Evolutionary conservation across 495 filamentous ascomycete genomes (phyloP), one percentile per base, ranked within the genome.

Genomic region (Terfezia claveryi): DNA sequence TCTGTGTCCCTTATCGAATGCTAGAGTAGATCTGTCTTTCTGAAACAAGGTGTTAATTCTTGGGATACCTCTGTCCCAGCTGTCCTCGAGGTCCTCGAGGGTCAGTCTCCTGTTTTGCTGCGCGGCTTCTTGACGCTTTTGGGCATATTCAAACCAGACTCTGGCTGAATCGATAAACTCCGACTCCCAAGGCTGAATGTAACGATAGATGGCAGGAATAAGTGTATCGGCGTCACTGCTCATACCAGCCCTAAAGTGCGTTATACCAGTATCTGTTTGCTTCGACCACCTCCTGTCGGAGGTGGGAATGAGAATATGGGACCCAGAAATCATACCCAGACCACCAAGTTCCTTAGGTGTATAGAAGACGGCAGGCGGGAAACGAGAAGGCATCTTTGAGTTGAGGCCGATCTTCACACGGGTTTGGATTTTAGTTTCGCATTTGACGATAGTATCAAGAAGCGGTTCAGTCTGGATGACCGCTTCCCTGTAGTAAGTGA

Each of bases 11-110:
- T 99, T 99, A 72, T 99, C 92, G 65, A 99, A 99, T 64, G 85
- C 92, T 56, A 99, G 74, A 0, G 92, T 99, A 68, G 87, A 94
- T 59, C 92, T 77, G 62, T 99, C 92, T 68, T 99, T 99, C 68
- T 99, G 92, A 78, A 99, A 99, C 10, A 99, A 76, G 0, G 92
- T 99, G 67, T 99, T 99, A 71, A 99, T 99, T 71, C 92, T 86
- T 11, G 92, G 92, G 57, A 99, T 73, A 70, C 92, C 92, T 58
- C 92, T 84, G 67, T 99, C 92, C 92, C 92, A 99, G 70, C 87
- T 94, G 68, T 99, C 92, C 61, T 99, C 92, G 38, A 99, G 70
- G 72, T 99, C 92, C 68, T 99, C 92, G 17, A 99, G 72, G 1
- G 92, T 96, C 53, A 99, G 72, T 55, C 92, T 79, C 36, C 92